Conservation (phyloP, 306 rosid species). For the Dryas drummondii region DNA sequence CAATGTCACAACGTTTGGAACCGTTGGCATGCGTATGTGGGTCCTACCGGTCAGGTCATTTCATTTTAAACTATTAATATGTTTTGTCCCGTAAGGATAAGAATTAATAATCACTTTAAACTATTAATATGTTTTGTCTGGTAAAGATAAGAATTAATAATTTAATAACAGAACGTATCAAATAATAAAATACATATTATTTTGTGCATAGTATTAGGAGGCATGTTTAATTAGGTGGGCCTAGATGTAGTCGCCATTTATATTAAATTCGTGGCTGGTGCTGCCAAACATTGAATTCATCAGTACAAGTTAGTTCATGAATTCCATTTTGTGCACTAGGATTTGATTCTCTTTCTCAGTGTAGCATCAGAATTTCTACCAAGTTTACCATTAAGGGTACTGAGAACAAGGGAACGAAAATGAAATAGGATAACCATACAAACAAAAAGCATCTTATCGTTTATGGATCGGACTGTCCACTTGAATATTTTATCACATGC, state of each 20-base stretch:
- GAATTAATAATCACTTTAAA: no score
- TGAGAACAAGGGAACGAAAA: background rate
- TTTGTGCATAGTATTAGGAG: background rate
- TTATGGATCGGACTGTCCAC: background rate
- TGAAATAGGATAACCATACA: background rate
- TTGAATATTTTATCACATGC: background rate
- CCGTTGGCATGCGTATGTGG: background rate
- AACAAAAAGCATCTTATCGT: conserved; percentile 6
- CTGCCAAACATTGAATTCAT: background rate
- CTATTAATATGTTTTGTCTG: no score
- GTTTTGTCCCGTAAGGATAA: no score
- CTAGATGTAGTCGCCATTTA: background rate
- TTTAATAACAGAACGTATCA: no score
- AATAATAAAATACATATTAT: no score
- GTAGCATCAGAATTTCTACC: conserved; percentile 15
- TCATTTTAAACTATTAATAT: no score
- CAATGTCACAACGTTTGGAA: background rate
- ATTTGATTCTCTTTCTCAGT: conserved; percentile 15
- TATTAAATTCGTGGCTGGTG: background rate
- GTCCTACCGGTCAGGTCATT: background rate
- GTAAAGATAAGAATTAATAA: no score
- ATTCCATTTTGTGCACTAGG: background rate
- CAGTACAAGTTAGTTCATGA: background rate
- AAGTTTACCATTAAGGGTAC: background rate
- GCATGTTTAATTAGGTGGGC: background rate